Evolutionary conservation across 2,329 filamentous ascomycete species (phyloP).

Genomic region (Fusarium proliferatum): DNA sequence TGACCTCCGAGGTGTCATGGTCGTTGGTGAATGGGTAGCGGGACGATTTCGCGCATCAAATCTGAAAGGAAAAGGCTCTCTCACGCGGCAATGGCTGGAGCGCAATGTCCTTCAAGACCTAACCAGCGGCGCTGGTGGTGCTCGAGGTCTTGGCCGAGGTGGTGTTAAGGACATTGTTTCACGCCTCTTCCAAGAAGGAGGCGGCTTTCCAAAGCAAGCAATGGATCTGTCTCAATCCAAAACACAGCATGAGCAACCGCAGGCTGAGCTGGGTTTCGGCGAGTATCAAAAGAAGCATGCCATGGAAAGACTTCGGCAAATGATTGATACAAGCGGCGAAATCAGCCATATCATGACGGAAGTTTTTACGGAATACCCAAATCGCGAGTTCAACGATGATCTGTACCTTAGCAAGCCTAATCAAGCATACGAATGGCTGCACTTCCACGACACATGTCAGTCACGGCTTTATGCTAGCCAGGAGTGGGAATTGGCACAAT

Average conservation of each 20-base stretch:
- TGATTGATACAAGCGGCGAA: slow-evolving; percentile 83
- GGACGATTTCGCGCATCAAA: slow-evolving; percentile 69
- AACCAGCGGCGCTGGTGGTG: slow-evolving; percentile 75
- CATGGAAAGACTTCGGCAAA: slow-evolving; percentile 77
- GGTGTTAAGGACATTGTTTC: slow-evolving; percentile 79
- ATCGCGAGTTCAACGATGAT: slow-evolving; percentile 92
- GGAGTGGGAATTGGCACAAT: slow-evolving; percentile 91
- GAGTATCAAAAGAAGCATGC: slow-evolving; percentile 78
- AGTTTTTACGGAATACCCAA: slow-evolving; percentile 87
- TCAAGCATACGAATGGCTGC: slow-evolving; percentile 90
- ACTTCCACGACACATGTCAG: slow-evolving; percentile 90
- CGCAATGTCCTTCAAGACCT: slow-evolving; percentile 75
- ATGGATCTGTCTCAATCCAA: slow-evolving; percentile 55
- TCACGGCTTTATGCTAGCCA: slow-evolving; percentile 83
- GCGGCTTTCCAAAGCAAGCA: slow-evolving; percentile 75
- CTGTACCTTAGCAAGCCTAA: slow-evolving; percentile 89
- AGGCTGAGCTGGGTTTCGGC: slow-evolving; percentile 73
- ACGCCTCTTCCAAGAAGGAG: slow-evolving; percentile 82
- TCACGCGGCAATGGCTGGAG: slow-evolving; percentile 84
- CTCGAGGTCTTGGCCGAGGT: slow-evolving; percentile 77
- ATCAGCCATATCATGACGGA: slow-evolving; percentile 83
- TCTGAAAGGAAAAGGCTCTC: slow-evolving; percentile 53
- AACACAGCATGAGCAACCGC: slow-evolving; percentile 64
- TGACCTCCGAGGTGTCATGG: slow-evolving; percentile 85
- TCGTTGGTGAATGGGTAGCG: slow-evolving; percentile 88